These are phyloP conservation scores for Penicillium waksmanii DNA, from an alignment of 495 filamentous ascomycete species.

Conservation along the genomic window DNA sequence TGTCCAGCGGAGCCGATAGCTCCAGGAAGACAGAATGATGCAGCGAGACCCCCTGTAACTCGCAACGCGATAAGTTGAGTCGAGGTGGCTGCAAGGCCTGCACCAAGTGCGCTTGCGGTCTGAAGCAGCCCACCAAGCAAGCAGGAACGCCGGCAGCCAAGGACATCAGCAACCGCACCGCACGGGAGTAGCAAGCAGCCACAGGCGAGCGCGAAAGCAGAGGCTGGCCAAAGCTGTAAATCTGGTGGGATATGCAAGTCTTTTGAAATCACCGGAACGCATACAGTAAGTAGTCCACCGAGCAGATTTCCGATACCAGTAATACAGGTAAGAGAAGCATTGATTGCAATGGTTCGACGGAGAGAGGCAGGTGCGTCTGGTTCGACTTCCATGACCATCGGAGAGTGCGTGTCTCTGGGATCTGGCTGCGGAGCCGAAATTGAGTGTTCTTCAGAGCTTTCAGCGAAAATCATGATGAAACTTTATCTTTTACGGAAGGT, in stretches of 20 bases:
- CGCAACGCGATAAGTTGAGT: conserved; percentile 52
- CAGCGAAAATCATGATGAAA: no score
- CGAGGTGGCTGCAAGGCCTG: conserved; percentile 40
- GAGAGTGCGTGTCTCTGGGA: no score
- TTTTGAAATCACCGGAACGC: conserved; percentile 15
- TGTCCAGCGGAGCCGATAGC: conserved; percentile 43
- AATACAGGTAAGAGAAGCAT: conserved; percentile 15
- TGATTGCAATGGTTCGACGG: neutral
- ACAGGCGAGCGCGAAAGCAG: conserved; percentile 21
- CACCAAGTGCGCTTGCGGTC: conserved; percentile 40
- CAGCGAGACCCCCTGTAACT: conserved; percentile 43
- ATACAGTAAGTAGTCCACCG: conserved; percentile 14
- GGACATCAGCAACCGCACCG: conserved; percentile 49
- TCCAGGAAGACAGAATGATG: conserved; percentile 36
- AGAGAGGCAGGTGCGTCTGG: no score
- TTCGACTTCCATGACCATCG: no score
- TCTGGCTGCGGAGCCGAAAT: no score
- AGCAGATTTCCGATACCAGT: conserved; percentile 18
- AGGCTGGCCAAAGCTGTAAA: conserved; percentile 16
- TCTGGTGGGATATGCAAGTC: conserved; percentile 16
- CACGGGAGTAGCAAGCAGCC: conserved; percentile 46
- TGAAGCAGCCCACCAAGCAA: conserved; percentile 43
- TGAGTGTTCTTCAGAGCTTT: no score
- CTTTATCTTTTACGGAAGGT: no score
- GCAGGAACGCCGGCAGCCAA: conserved; percentile 41